Conservation (phyloP, 176 grass and related monocot genomes). For the Thalia dealbata region DNA sequence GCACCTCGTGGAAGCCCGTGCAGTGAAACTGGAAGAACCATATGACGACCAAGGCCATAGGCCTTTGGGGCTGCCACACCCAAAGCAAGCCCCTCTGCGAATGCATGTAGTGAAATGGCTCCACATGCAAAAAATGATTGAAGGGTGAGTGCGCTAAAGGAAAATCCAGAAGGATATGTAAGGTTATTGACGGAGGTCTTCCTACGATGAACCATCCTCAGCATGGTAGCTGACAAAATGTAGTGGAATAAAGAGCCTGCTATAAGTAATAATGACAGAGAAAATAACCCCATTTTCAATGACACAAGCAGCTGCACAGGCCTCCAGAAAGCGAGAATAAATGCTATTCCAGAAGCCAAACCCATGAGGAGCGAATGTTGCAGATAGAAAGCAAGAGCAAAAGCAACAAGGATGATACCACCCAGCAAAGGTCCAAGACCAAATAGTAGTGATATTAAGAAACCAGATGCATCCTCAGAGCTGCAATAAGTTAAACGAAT, state of each 20-base stretch:
- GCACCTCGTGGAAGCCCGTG: slow-evolving; percentile 85
- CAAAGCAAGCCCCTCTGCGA: slow-evolving; percentile 77
- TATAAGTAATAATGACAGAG: slow-evolving; percentile 40
- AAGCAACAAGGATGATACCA: slow-evolving; percentile 68
- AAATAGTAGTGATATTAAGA: slow-evolving; percentile 83
- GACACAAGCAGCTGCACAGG: slow-evolving; percentile 75
- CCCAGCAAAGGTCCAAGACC: slow-evolving; percentile 92
- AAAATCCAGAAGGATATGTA: slow-evolving; percentile 34
- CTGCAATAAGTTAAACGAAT: slow-evolving; percentile 44
- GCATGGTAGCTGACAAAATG: slow-evolving; percentile 32
- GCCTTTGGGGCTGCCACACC: slow-evolving; percentile 91
- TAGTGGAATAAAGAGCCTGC: slow-evolving; percentile 49
- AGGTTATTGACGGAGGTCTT: slow-evolving; percentile 55
- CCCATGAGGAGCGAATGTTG: slow-evolving; percentile 81
- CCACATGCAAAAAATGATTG: slow-evolving; percentile 79
- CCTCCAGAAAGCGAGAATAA: slow-evolving; percentile 80
- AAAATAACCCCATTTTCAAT: slow-evolving; percentile 64
- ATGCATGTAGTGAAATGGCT: slow-evolving; percentile 66
- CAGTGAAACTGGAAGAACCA: slow-evolving; percentile 90
- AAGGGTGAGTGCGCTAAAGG: slow-evolving; percentile 64
- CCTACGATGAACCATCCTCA: slow-evolving; percentile 50
- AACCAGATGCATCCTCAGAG: slow-evolving; percentile 60
- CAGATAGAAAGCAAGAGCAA: slow-evolving; percentile 61
- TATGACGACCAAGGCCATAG: slow-evolving; percentile 80
- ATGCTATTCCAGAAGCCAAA: slow-evolving; percentile 83